Evolutionary conservation across 768 basidiomycete genomes (phyloP).

Genomic region (Epithele typhae): DNA sequence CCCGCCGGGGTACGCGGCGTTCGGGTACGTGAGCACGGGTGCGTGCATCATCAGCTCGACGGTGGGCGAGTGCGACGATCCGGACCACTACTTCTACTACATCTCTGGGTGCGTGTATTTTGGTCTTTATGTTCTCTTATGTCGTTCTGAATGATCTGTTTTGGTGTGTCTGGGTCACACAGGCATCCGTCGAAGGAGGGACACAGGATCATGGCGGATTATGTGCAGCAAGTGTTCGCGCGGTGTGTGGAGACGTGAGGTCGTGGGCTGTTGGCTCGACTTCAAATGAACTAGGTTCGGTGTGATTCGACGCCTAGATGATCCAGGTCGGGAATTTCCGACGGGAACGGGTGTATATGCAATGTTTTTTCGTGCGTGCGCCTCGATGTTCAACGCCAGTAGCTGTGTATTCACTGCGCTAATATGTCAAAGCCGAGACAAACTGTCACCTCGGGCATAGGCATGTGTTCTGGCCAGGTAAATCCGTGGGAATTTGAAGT

Average conservation of each 20-base stretch:
- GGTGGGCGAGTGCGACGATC: slow-evolving; percentile 23
- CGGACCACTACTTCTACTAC: slow-evolving; percentile 50
- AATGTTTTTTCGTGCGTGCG: too few relatives aligned
- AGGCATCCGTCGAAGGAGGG: slow-evolving; percentile 48
- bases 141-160: background rate
- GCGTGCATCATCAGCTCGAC: slow-evolving; percentile 18
- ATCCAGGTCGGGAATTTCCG: too few relatives aligned
- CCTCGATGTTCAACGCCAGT: too few relatives aligned
- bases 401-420: too few relatives aligned
- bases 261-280: too few relatives aligned
- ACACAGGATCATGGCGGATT: slow-evolving; percentile 50
- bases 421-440: too few relatives aligned
- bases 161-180: background rate
- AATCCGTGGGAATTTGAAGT: too few relatives aligned
- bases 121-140: background rate
- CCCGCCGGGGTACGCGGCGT: slow-evolving; percentile 41
- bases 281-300: too few relatives aligned
- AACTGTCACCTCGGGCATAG: too few relatives aligned
- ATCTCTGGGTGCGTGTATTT: slow-evolving; percentile 41
- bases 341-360: too few relatives aligned
- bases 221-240: slow-evolving; percentile 37
- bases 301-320: too few relatives aligned
- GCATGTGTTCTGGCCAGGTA: too few relatives aligned
- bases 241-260: slow-evolving; percentile 23
- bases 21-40: slow-evolving; percentile 41